Percentiles rank a stretch among this genome's conserved stretches.
Evolutionary conservation across 2,329 filamentous ascomycete genomes (phyloP).

Genomic region (Pseudopyrenochaeta lycopersici): DNA sequence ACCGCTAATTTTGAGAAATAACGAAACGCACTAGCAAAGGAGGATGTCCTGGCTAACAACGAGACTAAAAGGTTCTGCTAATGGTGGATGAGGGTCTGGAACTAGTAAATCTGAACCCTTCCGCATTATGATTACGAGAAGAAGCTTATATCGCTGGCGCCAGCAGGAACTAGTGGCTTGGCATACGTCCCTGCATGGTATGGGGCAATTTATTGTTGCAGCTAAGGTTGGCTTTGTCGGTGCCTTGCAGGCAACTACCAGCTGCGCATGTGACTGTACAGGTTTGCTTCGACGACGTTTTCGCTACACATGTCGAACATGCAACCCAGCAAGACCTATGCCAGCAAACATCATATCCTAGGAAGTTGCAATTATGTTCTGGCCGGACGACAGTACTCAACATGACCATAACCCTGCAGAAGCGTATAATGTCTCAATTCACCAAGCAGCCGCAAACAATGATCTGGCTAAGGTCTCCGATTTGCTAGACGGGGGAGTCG

Average conservation of each 20-base stretch:
- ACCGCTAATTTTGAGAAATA: too few species aligned
- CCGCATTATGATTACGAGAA: too few species aligned
- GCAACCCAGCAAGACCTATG: neutral
- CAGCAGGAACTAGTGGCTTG: too few species aligned
- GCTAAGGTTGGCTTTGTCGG: too few species aligned
- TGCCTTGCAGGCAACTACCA: neutral
- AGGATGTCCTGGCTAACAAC: too few species aligned
- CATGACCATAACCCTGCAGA: neutral
- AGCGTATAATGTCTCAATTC: slow-evolving; percentile 1
- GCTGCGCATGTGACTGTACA: neutral
- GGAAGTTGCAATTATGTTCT: slow-evolving; percentile 1
- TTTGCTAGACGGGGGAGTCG: slow-evolving; percentile 4
- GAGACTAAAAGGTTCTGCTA: too few species aligned
- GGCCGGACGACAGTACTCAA: neutral
- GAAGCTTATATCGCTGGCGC: too few species aligned
- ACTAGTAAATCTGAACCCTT: too few species aligned
- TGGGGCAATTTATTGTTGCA: too few species aligned
- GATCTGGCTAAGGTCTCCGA: slow-evolving; percentile 6
- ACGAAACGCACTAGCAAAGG: too few species aligned
- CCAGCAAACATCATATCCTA: slow-evolving; percentile 1
- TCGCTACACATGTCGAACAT: neutral
- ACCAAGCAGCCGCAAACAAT: slow-evolving; percentile 8
- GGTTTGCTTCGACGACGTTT: neutral
- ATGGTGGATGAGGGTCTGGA: too few species aligned
- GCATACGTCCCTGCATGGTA: too few species aligned